Evolutionary conservation across 2,329 filamentous ascomycete genomes (phyloP), one percentile per base, ranked within the genome.

Genomic region (Phaeophleospora eucalypticola): DNA sequence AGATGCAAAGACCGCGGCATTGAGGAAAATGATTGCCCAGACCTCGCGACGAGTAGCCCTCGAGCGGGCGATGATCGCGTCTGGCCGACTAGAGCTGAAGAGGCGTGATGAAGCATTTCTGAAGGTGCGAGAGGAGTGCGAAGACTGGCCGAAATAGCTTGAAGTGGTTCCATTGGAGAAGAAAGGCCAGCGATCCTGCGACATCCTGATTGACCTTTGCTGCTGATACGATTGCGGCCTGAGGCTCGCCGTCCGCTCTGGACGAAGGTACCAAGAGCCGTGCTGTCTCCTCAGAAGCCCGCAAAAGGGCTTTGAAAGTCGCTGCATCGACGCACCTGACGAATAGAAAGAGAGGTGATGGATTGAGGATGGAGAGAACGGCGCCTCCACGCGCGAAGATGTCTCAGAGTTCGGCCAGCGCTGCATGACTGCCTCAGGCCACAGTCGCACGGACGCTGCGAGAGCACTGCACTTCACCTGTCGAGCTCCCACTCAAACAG

Each of bases 11-110:
- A 74, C 57, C 43, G 62, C 63, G 16, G 58, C 46, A 49, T 75
- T 75, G 54, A 69, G 32, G 34, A 64, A 66, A 35, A 74, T 65
- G 45, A 73, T 46, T 16, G 57, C 49, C 42, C 64, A 68, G 37
- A 70, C 53, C 21, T 68, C 47, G 4, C 32, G 40, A 8, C 14
- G 34, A 8, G 12, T 36, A 8, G 27, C 8, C 8, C 27, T n/a
- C 8, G n/a, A 32, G 8, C 8, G 27, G n/a, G n/a, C n/a, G 27
- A 8, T n/a, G 27, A 8, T 32, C 8, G 27, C 8, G 27, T 32
- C 8, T n/a, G 8, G n/a, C n/a, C 27, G 27, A 8, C 27, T 32
- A 8, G 27, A 32, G 27, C 8, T 8, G 27, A 8, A 8, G 27
- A 8, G 8, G 27, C 8, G 27, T n/a, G n/a, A 8, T 8, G 27